Base-by-base conservation (phyloP, 176 grass and related monocot genomes). In the Triticum aestivum region DNA sequence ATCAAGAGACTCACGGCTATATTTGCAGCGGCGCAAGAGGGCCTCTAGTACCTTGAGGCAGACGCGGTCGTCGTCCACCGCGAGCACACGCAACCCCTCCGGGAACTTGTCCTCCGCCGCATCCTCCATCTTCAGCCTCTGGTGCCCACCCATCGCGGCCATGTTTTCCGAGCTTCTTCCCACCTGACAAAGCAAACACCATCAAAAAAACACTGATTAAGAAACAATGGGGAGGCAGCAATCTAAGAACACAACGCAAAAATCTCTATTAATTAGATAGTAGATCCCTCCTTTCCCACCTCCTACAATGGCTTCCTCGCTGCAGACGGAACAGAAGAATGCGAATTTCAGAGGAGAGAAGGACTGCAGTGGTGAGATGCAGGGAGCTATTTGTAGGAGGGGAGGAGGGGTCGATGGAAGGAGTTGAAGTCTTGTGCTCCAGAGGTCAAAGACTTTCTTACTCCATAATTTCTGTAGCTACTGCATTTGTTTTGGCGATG, bases 1-100 rank as follows among this genome's bases (percentile, higher is more conserved):
- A 4, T 21, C 37, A 39, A 23, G 35, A 21, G 63, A 30, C 64
- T 82, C 65, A 93, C 91, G 73, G 1, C 80, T 11, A 29, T 88
- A 93, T 3, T 83, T 61, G 66, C 86, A 91, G 9, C 2, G 5
- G 10, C 2, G 51, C 62, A 93, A 75, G 20, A 58, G 24, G 14
- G 0, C 69, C 34, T 49, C 56, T 4, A 93, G 38, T 13, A 93
- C 14, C 17, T 15, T 15, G 11, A 88, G 86, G 49, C 72, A 70
- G 59, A 45, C 64, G 0, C 15, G 29, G 29, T 84, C 68, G 1
- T 86, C 83, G 12, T 93, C 89, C 4, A 93, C 73, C 1, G 82
- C 86, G 7, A 93, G 88, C 20, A 93, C 79, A 3, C 73, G 79
- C 73, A 93, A 44, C 9, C 86, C 74, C 6, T 5, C 73, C 8